phyloP scores from a whole-genome alignment of 75 land plant species.

The Sequoiadendron giganteum region DNA sequence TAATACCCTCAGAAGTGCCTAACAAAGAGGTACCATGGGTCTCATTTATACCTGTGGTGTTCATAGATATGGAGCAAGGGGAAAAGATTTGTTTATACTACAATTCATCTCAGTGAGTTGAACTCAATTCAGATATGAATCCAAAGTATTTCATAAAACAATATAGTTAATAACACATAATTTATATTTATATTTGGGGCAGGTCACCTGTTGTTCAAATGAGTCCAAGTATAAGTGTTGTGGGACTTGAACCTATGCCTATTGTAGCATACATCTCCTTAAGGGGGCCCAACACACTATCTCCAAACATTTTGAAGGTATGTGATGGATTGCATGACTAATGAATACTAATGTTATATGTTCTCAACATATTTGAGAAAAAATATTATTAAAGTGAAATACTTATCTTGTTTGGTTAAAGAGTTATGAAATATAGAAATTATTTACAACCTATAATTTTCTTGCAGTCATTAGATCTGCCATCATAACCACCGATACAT shows the following conservation, averaged over 20 bases:
- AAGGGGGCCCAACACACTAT: constrained; percentile 47
- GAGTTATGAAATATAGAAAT: background rate
- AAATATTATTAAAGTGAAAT: background rate
- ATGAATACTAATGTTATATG: background rate
- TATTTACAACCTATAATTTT: background rate
- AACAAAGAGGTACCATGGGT: constrained; percentile 16
- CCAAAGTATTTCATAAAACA: background rate
- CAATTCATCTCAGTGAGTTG: constrained; percentile 19
- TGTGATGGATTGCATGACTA: no score
- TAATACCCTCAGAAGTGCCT: constrained; percentile 46
- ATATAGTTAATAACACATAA: background rate
- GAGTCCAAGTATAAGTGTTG: constrained; percentile 24
- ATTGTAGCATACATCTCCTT: constrained; percentile 50
- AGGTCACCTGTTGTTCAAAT: constrained; percentile 40
- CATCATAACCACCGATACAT: constrained; percentile 59
- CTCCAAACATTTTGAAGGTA: constrained; percentile 66
- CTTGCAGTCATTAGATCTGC: constrained; percentile 14
- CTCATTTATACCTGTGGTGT: constrained; percentile 36
- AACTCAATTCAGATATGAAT: no score
- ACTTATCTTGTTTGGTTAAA: background rate
- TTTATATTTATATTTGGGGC: background rate
- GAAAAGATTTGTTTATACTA: constrained; percentile 40
- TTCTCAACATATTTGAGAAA: background rate
- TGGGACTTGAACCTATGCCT: constrained; percentile 46
- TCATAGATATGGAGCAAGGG: constrained; percentile 45